These are phyloP conservation scores for Kuraishia piskuri DNA, from an alignment of 805 yeast genomes.

Conservation along the genomic window DNA sequence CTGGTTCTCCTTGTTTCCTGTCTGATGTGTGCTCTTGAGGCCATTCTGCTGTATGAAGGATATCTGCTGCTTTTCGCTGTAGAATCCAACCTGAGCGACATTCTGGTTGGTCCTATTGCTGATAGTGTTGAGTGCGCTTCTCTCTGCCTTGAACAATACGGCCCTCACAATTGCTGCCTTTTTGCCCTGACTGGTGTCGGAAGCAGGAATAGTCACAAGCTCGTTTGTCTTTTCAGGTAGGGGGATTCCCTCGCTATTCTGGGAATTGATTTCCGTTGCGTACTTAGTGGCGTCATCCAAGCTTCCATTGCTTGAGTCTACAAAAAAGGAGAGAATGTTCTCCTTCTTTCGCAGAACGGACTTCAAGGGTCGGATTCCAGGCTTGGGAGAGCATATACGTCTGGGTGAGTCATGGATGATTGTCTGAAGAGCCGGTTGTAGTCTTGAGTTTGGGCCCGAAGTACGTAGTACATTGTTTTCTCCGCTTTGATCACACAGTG, in stretches of 20 bases:
- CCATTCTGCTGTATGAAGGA: not conserved
- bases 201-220: constrained; percentile 48
- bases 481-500: not conserved
- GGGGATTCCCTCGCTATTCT: constrained; percentile 54
- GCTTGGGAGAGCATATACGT: constrained; percentile 35
- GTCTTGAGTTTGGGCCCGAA: not conserved
- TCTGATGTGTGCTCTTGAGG: not conserved
- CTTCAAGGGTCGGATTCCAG: constrained; percentile 17
- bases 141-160: constrained; percentile 14
- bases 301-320: constrained; percentile 54
- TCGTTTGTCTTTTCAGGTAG: constrained; percentile 50
- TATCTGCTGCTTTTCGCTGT: constrained; percentile 2
- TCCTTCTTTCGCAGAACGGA: constrained; percentile 24
- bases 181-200: constrained; percentile 20
- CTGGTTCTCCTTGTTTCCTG: not conserved
- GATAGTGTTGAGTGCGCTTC: not conserved
- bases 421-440: not conserved
- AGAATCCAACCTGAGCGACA: not conserved
- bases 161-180: constrained; percentile 29
- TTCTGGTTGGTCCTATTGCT: not conserved
- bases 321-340: constrained; percentile 36
- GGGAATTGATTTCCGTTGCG: constrained; percentile 61
- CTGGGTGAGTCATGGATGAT: constrained; percentile 23
- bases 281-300: constrained; percentile 57
- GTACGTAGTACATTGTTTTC: not conserved